Evolutionary conservation across 257 asterid species (phyloP).

Genomic region (Solanum habrochaites): DNA sequence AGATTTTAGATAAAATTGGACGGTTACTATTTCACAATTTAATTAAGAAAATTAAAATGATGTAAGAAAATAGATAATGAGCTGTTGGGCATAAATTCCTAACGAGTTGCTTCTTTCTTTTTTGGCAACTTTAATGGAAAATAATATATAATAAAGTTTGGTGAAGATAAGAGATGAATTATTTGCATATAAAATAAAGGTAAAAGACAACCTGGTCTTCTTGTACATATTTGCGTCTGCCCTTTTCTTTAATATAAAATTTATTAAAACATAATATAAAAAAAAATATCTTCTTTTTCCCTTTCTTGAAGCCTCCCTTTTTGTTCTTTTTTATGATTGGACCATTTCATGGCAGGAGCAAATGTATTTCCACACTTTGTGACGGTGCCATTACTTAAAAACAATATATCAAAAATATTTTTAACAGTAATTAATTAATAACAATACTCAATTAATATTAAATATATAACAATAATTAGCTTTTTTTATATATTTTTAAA

Average conservation of each 20-base stretch:
- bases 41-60: not conserved
- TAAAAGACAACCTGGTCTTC: not conserved
- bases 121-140: not conserved
- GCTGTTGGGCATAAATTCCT: not conserved
- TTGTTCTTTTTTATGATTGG: not conserved
- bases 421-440: too few species aligned
- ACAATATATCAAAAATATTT: too few species aligned
- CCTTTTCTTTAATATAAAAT: not conserved
- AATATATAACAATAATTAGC: too few species aligned
- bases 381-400: not conserved
- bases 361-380: not conserved
- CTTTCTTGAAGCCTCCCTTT: not conserved
- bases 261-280: not conserved
- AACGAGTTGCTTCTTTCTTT: not conserved
- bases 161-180: not conserved
- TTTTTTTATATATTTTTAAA: too few species aligned
- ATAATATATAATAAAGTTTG: not conserved
- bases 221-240: not conserved
- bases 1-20: not conserved
- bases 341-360: not conserved
- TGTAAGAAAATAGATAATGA: not conserved
- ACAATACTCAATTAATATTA: too few species aligned
- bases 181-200: not conserved
- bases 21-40: not conserved
- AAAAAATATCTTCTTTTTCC: not conserved